phyloP scores from a whole-genome alignment of 1,284 basidiomycete genomes.

The Phenoliferia sp. region DNA sequence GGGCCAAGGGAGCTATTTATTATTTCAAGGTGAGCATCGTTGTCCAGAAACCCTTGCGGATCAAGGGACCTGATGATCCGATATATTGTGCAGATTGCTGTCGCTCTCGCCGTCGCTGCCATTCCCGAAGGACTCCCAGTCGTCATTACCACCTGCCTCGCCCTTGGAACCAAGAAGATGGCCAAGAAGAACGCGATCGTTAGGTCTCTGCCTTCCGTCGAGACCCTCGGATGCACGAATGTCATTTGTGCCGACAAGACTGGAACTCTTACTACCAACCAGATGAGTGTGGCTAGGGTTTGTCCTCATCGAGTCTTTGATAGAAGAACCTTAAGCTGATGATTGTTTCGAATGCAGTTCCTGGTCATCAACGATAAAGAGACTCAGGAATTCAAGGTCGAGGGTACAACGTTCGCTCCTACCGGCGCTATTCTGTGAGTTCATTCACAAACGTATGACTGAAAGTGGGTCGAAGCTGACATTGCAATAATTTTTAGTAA shows the following conservation, averaged over 20 bases:
- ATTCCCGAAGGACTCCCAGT: constrained; percentile 93
- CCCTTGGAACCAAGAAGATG: constrained; percentile 95
- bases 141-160: constrained; percentile 93
- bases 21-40: constrained; percentile 65
- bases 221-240: constrained; percentile 91
- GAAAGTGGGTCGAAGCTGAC: neutral
- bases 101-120: constrained; percentile 89
- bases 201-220: constrained; percentile 88
- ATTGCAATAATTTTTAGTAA: neutral
- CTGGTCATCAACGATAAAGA: constrained; percentile 59
- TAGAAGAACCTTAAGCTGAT: neutral
- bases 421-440: constrained; percentile 58
- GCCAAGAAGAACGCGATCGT: constrained; percentile 96
- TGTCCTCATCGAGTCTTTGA: constrained; percentile 32
- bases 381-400: constrained; percentile 69
- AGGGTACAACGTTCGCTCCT: constrained; percentile 86
- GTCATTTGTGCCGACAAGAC: constrained; percentile 98
- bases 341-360: constrained; percentile 52
- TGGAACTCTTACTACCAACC: constrained; percentile 89
- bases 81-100: constrained; percentile 63
- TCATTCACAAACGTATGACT: too few relatives aligned
- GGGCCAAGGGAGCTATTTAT: constrained; percentile 85
- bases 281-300: constrained; percentile 87
- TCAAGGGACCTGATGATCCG: neutral
- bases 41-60: neutral